These are phyloP conservation scores for Ocimum tenuiflorum DNA, from an alignment of 257 asterid species.

Conservation along the genomic window DNA sequence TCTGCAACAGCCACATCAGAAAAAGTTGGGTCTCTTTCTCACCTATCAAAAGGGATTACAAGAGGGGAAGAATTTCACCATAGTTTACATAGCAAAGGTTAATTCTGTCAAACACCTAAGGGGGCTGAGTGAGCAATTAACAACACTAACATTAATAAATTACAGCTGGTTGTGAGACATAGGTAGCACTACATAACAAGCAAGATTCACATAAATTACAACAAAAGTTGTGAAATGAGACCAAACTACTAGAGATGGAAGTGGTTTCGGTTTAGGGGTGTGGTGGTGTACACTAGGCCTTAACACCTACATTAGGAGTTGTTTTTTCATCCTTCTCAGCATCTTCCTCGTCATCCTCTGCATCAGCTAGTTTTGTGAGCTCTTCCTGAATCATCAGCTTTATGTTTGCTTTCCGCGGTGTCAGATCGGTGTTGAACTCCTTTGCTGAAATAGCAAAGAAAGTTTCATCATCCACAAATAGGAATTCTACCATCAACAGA, in stretches of 20 bases:
- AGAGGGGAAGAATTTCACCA: background rate
- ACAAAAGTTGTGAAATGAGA: too few species aligned
- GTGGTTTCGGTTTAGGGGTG: constrained; percentile 1
- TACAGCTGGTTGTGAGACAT: constrained; percentile 17
- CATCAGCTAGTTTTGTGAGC: constrained; percentile 80
- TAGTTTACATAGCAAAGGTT: constrained; percentile 13
- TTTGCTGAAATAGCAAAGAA: constrained; percentile 38
- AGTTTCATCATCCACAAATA: too few species aligned
- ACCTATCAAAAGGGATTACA: constrained; percentile 1
- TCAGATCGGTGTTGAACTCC: constrained; percentile 46
- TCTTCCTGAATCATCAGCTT: constrained; percentile 91
- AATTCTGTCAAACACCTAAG: constrained; percentile 1
- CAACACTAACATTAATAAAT: constrained; percentile 23
- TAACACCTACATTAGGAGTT: constrained; percentile 36
- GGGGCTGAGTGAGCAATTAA: constrained; percentile 13
- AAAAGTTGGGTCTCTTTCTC: background rate
- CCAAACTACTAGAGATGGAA: too few species aligned
- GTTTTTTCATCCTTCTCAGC: constrained; percentile 36
- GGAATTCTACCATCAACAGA: too few species aligned
- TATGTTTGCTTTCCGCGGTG: constrained; percentile 32
- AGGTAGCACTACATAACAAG: constrained; percentile 16
- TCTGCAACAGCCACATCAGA: too few species aligned
- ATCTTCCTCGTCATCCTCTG: constrained; percentile 66
- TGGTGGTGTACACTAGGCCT: constrained; percentile 35
- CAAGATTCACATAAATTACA: background rate